phyloP scores from a whole-genome alignment of 495 filamentous ascomycete genomes.

The Penicillium longicatenatum region DNA sequence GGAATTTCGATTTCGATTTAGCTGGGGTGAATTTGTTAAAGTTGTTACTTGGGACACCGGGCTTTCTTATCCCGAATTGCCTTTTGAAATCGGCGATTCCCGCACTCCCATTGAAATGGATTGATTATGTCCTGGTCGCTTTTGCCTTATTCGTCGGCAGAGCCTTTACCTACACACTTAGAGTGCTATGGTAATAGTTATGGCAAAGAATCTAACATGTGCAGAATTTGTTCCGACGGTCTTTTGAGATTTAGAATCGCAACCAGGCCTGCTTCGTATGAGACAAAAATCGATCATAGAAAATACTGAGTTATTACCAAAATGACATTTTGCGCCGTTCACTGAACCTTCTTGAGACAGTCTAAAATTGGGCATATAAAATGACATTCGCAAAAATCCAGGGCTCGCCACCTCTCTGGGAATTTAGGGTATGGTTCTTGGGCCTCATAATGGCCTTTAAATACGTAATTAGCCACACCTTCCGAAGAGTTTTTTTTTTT shows the following conservation, averaged over 20 bases:
- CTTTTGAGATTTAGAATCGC: background rate
- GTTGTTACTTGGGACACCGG: background rate
- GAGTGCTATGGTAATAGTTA: background rate
- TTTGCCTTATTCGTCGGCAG: background rate
- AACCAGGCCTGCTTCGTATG: background rate
- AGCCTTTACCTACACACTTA: background rate
- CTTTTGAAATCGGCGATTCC: background rate
- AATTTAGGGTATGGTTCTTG: background rate
- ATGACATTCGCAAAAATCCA: background rate
- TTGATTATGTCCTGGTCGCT: background rate
- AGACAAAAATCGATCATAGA: background rate
- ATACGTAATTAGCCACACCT: slow-evolving; percentile 16
- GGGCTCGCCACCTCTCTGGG: background rate
- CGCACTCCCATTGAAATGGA: background rate
- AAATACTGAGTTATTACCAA: background rate
- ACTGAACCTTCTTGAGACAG: no score
- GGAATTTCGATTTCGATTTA: background rate
- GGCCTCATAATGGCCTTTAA: slow-evolving; percentile 14
- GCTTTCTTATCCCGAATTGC: no score
- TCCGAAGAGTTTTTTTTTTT: no score
- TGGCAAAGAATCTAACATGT: background rate
- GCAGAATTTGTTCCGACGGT: background rate
- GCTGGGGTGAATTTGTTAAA: background rate
- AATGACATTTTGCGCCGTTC: background rate
- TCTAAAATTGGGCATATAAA: no score